Base-by-base conservation (phyloP, 2,329 filamentous ascomycete genomes). In the Hymenotorrendiella dingleyae region DNA sequence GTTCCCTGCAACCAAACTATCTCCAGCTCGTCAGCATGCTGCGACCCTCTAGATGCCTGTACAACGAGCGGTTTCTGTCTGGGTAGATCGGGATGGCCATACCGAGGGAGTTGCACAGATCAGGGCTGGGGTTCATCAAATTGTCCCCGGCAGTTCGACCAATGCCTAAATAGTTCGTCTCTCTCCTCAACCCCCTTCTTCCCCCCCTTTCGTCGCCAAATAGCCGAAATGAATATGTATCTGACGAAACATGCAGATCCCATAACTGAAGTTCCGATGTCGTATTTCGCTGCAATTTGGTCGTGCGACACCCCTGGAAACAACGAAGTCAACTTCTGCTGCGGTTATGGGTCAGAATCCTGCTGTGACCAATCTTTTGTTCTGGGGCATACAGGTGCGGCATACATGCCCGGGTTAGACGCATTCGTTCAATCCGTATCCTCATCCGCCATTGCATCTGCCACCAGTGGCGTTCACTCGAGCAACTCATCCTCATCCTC, bases 61-160 rank as follows among this genome's bases (percentile, higher is more conserved):
- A 50, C 46, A 9, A 27, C 17, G 17, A 46, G 43, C 36, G 50
- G 50, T 3, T 36, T 50, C 14, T 53, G 48, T 30, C 34, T 53
- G 21, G 48, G 50, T 17, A 24, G 46, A 9, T 50, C 43, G 10
- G 50, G 48, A 17, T 51, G 43, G 40, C 29, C 28, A 29, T 50
- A 53, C 40, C 38, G 50, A 6, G 50, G 50, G 4, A 48, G 38
- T 28, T 53, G 46, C 41, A 50, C 50, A 11, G 50, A 50, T 28
- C 14, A 32, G 23, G 44, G 26, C 4, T 53, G 50, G 50, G 33
- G 32, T 27, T 53, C 50, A n/a, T 21, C 36, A 6, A 50, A 50
- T 37, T 53, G 43, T 24, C 27, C 41, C 12, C 41, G 36, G 23
- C 26, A 50, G 28, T 43, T 37, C 19, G 19, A 36, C 11, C 36